Conservation (phyloP, 2,329 filamentous ascomycete genomes). For the Pseudogymnoascus sp. region DNA sequence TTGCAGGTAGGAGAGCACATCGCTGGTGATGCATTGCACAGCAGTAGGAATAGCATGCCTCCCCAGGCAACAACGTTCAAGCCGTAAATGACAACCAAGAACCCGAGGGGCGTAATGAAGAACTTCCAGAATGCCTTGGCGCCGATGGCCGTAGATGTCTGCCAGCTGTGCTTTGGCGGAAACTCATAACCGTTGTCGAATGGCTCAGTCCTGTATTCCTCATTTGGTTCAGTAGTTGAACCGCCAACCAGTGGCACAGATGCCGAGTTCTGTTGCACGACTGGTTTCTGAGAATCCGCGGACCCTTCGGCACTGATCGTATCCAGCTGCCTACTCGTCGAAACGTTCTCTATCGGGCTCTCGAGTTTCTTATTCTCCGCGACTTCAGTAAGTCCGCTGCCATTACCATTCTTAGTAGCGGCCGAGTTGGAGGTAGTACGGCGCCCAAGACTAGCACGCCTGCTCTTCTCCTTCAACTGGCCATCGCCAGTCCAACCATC, state of each 20-base stretch:
- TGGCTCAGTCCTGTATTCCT: slow-evolving; percentile 29
- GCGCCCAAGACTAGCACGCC: slow-evolving; percentile 21
- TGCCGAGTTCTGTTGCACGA: neutral
- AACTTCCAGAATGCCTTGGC: slow-evolving; percentile 64
- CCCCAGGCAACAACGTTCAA: slow-evolving; percentile 85
- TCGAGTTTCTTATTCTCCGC: slow-evolving; percentile 16
- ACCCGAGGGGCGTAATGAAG: slow-evolving; percentile 67
- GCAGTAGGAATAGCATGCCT: slow-evolving; percentile 80
- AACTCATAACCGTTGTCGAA: slow-evolving; percentile 63
- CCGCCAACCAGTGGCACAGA: neutral
- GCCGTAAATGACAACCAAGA: slow-evolving; percentile 71
- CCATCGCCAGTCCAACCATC: slow-evolving; percentile 30
- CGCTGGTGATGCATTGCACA: slow-evolving; percentile 66
- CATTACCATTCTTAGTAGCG: neutral
- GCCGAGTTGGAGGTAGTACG: neutral
- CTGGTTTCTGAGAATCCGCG: slow-evolving; percentile 19
- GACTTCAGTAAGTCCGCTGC: slow-evolving; percentile 13
- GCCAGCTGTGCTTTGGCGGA: slow-evolving; percentile 54
- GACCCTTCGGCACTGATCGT: slow-evolving; percentile 25
- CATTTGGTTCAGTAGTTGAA: neutral
- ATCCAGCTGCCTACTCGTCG: slow-evolving; percentile 16
- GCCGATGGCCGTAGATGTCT: slow-evolving; percentile 51
- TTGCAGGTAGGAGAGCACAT: slow-evolving; percentile 69
- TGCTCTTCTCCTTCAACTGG: slow-evolving; percentile 27
- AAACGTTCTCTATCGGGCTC: slow-evolving; percentile 11